Percentiles rank a stretch among this genome's conserved stretches.
Conservation (phyloP, 169 alveolate species). For the Plasmodium vinckei region DNA sequence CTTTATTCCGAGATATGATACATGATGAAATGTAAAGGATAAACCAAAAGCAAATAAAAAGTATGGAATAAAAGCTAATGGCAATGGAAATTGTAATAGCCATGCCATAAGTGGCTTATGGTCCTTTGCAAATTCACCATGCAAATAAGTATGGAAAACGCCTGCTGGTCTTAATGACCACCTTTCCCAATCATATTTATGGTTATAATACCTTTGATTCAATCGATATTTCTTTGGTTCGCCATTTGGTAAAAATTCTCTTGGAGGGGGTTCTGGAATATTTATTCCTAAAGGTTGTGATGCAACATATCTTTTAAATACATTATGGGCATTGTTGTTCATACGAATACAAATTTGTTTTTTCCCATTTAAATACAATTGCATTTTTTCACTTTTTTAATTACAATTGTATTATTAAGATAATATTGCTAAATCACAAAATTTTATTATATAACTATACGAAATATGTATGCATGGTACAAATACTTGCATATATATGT, state of each 20-base stretch:
- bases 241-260: slow-evolving; percentile 89
- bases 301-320: slow-evolving; percentile 65
- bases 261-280: slow-evolving; percentile 91
- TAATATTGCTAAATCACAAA: too few species aligned
- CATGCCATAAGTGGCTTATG: slow-evolving; percentile 84
- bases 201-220: slow-evolving; percentile 86
- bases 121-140: slow-evolving; percentile 91
- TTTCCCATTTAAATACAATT: slow-evolving; percentile 17
- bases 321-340: slow-evolving; percentile 18
- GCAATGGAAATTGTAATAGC: slow-evolving; percentile 83
- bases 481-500: too few species aligned
- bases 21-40: slow-evolving; percentile 85
- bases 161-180: slow-evolving; percentile 91
- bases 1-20: slow-evolving; percentile 86
- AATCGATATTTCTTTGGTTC: slow-evolving; percentile 88
- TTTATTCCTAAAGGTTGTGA: slow-evolving; percentile 79
- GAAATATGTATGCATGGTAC: too few species aligned
- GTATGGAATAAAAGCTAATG: slow-evolving; percentile 84
- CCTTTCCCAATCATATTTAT: slow-evolving; percentile 90
- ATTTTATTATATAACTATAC: too few species aligned
- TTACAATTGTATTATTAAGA: not conserved
- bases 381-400: slow-evolving; percentile 10
- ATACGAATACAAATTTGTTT: slow-evolving; percentile 17
- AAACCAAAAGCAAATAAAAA: slow-evolving; percentile 80
- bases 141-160: slow-evolving; percentile 90